Base-by-base conservation (phyloP, 345 rosid species). In the Citrus inodora region DNA sequence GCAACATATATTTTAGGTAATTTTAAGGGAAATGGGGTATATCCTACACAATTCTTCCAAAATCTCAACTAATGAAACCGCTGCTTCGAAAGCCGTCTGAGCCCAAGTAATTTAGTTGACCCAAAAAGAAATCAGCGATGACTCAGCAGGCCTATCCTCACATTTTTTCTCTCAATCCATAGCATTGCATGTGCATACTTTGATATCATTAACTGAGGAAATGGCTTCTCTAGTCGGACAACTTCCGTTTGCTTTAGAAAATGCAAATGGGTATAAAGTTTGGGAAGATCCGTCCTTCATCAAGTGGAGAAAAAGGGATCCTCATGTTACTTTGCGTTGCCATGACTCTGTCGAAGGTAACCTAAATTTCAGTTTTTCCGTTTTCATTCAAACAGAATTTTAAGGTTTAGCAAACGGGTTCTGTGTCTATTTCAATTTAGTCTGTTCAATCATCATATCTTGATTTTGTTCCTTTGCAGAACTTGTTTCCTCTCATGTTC, bases 281-380 rank as follows among this genome's bases (percentile, higher is more conserved):
- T 94, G 99, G 98, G 97, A 96, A 80, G 98, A 96, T 84, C 95
- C 80, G 64, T 81, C 91, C 65, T 88, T 94, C 80, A 81, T 94
- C 83, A 94, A 92, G 78, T 92, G 97, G 97, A 90, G 87, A 65
- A 96, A 91, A 86, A 84, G 95, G 83, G 99, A 96, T 59, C 75
- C 95, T 86, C 99, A 96, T 75, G 99, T 96, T 78, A 87, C 90
- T 70, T 83, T 92, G 73, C 97, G 79, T 74, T 94, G 94, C 85
- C 99, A 96, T 81, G 99, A 94, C 28, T 96, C 98, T 74, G 58
- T 92, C 51, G 89, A 92, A 87, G 97, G 98, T 93, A 13, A 24
- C 14, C 24, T 33, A 32, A 17, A 8, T 30, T 30, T 58, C 32
- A 53, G 22, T 53, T 21, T 38, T 25, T 24, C 27, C 7, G 58